Conservation (phyloP, 139 green algal genomes). For the Volvox africanus region DNA sequence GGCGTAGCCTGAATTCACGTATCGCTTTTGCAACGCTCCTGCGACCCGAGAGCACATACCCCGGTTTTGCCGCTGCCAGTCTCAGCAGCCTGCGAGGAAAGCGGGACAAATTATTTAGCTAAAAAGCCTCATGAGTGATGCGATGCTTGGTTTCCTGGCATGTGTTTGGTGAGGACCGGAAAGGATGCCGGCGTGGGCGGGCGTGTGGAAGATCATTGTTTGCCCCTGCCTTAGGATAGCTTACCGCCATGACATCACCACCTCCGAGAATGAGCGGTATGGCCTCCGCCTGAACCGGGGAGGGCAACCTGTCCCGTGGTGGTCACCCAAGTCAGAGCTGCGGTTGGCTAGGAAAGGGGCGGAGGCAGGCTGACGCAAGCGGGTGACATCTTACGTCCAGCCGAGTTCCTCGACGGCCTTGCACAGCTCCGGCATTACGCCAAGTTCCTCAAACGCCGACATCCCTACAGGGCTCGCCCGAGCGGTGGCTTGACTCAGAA, state of each 20-base stretch:
- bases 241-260: constrained; percentile 88
- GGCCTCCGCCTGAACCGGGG: constrained; percentile 81
- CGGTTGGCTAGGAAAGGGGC: too few species aligned
- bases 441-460: constrained; percentile 82
- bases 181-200: too few species aligned
- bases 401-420: constrained; percentile 76
- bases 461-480: neutral
- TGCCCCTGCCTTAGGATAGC: neutral
- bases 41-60: constrained; percentile 29
- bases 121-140: too few species aligned
- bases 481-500: too few species aligned
- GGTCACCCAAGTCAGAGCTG: neutral
- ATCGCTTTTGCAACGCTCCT: neutral
- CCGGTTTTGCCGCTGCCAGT: constrained; percentile 94
- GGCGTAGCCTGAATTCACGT: too few species aligned
- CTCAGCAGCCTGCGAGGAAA: constrained; percentile 76
- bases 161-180: too few species aligned
- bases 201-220: too few species aligned
- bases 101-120: neutral
- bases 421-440: constrained; percentile 79
- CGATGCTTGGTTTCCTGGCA: too few species aligned
- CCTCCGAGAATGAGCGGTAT: constrained; percentile 87
- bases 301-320: constrained; percentile 65
- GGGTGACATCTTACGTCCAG: constrained; percentile 65
- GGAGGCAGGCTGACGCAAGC: neutral